Conservation (phyloP, 2,329 filamentous ascomycete species). For the Xylaria hypoxylon region DNA sequence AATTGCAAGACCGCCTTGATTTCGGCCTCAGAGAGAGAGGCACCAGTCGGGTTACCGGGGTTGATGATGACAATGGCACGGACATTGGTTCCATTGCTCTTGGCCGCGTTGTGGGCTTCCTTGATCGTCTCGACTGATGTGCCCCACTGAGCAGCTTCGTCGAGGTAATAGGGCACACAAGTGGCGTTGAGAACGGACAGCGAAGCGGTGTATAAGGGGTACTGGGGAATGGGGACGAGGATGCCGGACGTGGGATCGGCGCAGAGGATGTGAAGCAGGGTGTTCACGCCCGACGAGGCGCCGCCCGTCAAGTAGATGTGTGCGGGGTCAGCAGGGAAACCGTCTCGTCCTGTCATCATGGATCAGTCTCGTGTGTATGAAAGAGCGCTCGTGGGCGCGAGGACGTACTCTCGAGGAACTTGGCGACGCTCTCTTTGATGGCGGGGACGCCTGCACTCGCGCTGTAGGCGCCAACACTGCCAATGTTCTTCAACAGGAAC, state of each 20-base stretch:
- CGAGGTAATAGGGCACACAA: slow-evolving; percentile 92
- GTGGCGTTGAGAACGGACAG: slow-evolving; percentile 85
- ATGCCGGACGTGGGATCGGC: slow-evolving; percentile 81
- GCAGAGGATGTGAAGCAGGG: slow-evolving; percentile 90
- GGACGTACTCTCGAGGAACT: slow-evolving; percentile 85
- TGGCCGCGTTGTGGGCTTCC: slow-evolving; percentile 77
- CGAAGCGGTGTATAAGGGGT: slow-evolving; percentile 96
- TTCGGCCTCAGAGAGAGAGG: slow-evolving; percentile 81
- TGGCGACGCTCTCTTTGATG: slow-evolving; percentile 89
- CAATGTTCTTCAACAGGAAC: slow-evolving; percentile 82
- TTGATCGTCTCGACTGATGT: slow-evolving; percentile 86
- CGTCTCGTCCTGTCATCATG: slow-evolving; percentile 75
- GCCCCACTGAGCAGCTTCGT: slow-evolving; percentile 88
- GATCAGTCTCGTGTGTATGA: slow-evolving; percentile 35
- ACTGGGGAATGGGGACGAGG: slow-evolving; percentile 95
- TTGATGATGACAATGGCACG: slow-evolving; percentile 97
- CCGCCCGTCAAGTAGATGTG: slow-evolving; percentile 92
- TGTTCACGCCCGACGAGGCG: slow-evolving; percentile 94
- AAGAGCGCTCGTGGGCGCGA: neutral
- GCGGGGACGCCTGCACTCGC: slow-evolving; percentile 89
- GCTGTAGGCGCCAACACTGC: slow-evolving; percentile 96
- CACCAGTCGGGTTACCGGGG: slow-evolving; percentile 96
- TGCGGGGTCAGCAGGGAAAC: slow-evolving; percentile 81
- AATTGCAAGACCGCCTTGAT: slow-evolving; percentile 88
- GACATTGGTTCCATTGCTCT: slow-evolving; percentile 82